A percentile compares a stretch with the other conserved stretches of the same genome.
Evolutionary conservation across 1,139 yeast genomes (phyloP).

Genomic region (Torulaspora globosa): DNA sequence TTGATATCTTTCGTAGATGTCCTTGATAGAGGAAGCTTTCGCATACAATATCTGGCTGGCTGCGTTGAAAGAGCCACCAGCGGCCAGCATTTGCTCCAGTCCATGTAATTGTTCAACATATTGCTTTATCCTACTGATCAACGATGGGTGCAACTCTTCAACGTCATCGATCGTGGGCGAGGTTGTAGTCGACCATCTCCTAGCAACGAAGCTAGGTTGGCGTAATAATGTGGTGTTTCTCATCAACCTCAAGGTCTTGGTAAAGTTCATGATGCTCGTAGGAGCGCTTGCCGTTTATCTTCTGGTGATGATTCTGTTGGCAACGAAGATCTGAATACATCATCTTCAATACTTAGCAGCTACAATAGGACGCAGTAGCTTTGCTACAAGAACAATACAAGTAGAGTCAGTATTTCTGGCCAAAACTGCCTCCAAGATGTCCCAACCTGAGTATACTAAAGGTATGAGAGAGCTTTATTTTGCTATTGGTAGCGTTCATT

Average conservation of each 20-base stretch:
- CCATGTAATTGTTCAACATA: constrained; percentile 48
- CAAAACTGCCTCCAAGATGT: background rate
- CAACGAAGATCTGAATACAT: background rate
- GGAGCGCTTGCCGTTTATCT: background rate
- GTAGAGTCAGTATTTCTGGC: background rate
- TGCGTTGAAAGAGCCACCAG: constrained; percentile 49
- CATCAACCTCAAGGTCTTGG: background rate
- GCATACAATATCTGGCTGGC: constrained; percentile 56
- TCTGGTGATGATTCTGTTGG: background rate
- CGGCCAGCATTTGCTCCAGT: constrained; percentile 47
- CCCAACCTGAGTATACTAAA: constrained; percentile 14
- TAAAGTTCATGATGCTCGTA: background rate
- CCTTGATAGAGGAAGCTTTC: constrained; percentile 51
- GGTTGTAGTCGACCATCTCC: constrained; percentile 5
- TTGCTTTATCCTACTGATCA: constrained; percentile 57
- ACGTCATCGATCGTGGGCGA: constrained; percentile 19
- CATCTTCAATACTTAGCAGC: background rate
- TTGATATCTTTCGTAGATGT: constrained; percentile 48
- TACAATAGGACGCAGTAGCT: background rate
- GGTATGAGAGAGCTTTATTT: constrained; percentile 9
- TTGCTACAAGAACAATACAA: background rate
- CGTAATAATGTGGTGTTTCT: background rate
- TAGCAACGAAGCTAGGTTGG: background rate
- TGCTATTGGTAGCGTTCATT: background rate
- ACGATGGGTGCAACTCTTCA: constrained; percentile 52